phyloP scores from a whole-genome alignment of 140 eudicot genomes.

The Anethum foeniculum region DNA sequence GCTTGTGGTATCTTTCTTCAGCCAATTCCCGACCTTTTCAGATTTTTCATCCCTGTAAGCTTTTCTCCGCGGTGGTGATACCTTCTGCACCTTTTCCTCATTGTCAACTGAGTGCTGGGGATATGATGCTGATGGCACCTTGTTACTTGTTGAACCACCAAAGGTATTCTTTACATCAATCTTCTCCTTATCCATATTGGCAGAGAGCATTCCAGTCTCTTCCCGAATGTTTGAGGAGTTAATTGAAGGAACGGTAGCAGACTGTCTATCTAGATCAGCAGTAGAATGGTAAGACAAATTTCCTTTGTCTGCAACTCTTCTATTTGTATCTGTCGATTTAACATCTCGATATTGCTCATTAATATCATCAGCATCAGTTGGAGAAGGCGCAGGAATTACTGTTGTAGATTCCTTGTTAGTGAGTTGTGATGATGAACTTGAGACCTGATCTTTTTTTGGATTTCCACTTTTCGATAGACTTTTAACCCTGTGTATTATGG shows the following conservation, averaged over 20 bases:
- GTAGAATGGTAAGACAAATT: conserved; percentile 32
- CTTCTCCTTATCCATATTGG: conserved; percentile 43
- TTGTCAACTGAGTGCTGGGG: conserved; percentile 41
- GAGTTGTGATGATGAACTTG: conserved; percentile 38
- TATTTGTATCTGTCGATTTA: conserved; percentile 43
- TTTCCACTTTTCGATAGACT: conserved; percentile 91
- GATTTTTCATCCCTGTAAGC: conserved; percentile 56
- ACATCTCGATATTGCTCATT: conserved; percentile 48
- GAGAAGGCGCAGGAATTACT: conserved; percentile 28
- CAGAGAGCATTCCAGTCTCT: conserved; percentile 28
- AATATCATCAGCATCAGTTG: conserved; percentile 50
- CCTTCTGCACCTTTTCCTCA: conserved; percentile 74
- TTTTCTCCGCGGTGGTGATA: conserved; percentile 83
- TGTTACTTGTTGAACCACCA: conserved; percentile 43
- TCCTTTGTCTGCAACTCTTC: conserved; percentile 52
- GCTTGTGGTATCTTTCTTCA: conserved; percentile 40
- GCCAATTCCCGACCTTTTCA: conserved; percentile 38
- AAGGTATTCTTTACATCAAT: conserved; percentile 33
- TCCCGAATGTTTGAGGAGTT: conserved; percentile 40
- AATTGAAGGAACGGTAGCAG: conserved; percentile 37
- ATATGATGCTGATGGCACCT: conserved; percentile 28
- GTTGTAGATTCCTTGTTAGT: conserved; percentile 46
- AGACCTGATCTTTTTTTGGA: conserved; percentile 63
- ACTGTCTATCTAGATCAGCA: conserved; percentile 44
- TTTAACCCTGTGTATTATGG: conserved; percentile 61